A percentile compares a stretch with the other conserved stretches of the same genome.
phyloP scores from a whole-genome alignment of 257 asterid species.

The Solanum peruvianum region DNA sequence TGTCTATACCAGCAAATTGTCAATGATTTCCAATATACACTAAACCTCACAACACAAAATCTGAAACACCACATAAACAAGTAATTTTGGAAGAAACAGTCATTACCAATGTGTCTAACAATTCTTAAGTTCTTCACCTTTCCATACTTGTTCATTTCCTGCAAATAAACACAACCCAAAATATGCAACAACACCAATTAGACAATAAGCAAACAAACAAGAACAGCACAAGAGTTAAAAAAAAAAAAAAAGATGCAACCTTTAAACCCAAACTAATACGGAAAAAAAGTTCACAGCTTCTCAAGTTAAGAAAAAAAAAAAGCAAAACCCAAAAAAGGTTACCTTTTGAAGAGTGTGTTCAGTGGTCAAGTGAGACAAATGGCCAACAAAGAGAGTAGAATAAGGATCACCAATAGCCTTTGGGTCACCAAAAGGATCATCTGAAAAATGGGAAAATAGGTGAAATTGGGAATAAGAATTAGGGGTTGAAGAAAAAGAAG shows the following conservation, averaged over 20 bases:
- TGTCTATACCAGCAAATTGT: background rate
- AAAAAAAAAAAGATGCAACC: background rate
- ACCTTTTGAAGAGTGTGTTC: constrained; percentile 71
- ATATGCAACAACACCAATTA: background rate
- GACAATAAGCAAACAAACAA: background rate
- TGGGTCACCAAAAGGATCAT: constrained; percentile 90
- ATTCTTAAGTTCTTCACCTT: constrained; percentile 68
- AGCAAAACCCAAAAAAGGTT: background rate
- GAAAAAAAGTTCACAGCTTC: background rate
- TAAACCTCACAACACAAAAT: background rate
- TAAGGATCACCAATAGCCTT: constrained; percentile 75
- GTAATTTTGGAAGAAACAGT: background rate
- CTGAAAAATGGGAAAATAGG: constrained; percentile 18
- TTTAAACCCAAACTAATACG: background rate
- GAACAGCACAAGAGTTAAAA: background rate
- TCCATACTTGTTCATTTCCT: constrained; percentile 85
- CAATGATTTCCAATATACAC: background rate
- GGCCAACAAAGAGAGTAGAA: constrained; percentile 81
- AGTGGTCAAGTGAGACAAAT: constrained; percentile 69
- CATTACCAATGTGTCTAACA: constrained; percentile 56
- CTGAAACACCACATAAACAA: background rate
- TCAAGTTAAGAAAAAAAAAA: background rate
- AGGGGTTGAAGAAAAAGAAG: background rate
- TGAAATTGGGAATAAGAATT: background rate
- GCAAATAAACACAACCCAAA: background rate